These are phyloP conservation scores for Lecanicillium sp. DNA, from an alignment of 2,329 filamentous ascomycete genomes.

Conservation along the genomic window DNA sequence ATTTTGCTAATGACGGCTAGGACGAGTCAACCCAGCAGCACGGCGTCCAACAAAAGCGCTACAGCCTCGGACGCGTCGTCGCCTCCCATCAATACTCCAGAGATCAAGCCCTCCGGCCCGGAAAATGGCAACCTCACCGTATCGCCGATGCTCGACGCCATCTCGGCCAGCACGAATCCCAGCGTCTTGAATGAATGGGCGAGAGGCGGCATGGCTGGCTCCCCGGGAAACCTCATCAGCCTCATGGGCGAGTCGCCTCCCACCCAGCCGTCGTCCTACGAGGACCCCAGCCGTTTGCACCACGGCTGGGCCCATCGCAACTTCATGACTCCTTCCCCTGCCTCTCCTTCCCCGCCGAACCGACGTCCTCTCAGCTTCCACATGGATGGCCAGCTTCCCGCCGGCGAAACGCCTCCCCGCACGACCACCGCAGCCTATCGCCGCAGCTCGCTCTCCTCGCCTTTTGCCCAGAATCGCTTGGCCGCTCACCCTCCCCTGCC, in stretches of 20 bases:
- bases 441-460: constrained; percentile 44
- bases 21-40: constrained; percentile 23
- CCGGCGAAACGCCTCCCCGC: constrained; percentile 31
- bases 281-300: constrained; percentile 26
- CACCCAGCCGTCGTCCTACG: constrained; percentile 33
- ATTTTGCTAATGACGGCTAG: constrained; percentile 12
- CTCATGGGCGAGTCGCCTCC: constrained; percentile 34
- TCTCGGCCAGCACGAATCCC: constrained; percentile 38
- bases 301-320: constrained; percentile 39
- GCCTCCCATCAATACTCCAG: constrained; percentile 36
- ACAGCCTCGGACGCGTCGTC: constrained; percentile 36
- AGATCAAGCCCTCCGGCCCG: constrained; percentile 33
- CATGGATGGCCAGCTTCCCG: constrained; percentile 36
- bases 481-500: constrained; percentile 57
- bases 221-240: constrained; percentile 34
- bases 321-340: constrained; percentile 34
- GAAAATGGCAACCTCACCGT: constrained; percentile 34
- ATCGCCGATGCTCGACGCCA: constrained; percentile 41
- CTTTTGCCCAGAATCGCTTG: constrained; percentile 37
- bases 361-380: constrained; percentile 48
- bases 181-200: constrained; percentile 41
- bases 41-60: constrained; percentile 23
- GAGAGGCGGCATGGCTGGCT: constrained; percentile 33
- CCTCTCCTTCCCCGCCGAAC: constrained; percentile 31
- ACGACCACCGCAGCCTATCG: constrained; percentile 27